Base-by-base conservation (phyloP, 208 protist species). In the Acanthamoeba lenticulata region DNA sequence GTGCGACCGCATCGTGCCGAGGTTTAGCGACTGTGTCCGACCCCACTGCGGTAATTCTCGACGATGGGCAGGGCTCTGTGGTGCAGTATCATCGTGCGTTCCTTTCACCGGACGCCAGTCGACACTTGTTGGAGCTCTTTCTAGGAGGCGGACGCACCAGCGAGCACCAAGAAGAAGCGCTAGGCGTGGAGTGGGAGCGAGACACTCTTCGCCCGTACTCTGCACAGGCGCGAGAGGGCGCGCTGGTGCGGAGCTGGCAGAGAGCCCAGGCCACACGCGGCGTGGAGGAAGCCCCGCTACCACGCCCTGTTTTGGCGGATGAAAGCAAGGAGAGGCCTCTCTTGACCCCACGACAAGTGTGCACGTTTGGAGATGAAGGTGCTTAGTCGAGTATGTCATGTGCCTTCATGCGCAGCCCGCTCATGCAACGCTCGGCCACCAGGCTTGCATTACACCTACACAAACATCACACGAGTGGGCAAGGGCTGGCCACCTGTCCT, bases 381-480 rank as follows among this genome's bases (percentile, higher is more conserved):
- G 7, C 38, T 17, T n/a, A 6, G n/a, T 45, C 3, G 17, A 32
- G 38, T 32, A 17, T n/a, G 0, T 0, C 40, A 52, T 0, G 34
- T n/a, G 0, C 0, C 0, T 9, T 49, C 24, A 49, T 49, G 2
- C 24, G 5, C 27, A 6, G 0, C 65, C 13, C 13, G 11, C 1
- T 0, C 40, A 36, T 38, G 47, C 47, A 52, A 15, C 47, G 47
- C 9, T 52, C 47, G 5, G 47, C 47, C 47, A 52, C 60, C 77
- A 86, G 77, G 77, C 13, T 21, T 60, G n/a, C 38, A 9, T 6
- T 86, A 86, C 29, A 27, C 34, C 44, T 86, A 86, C 44, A 86
- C 77, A 19, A 86, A 86, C 77, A 86, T 86, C 77, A 86, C n/a
- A 5, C 77, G 77, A 1, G 77, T 40, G 77, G 77, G 77, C 11